A percentile compares a stretch with the other conserved stretches of the same genome.
Conservation (phyloP, 768 basidiomycete genomes). For the Naematelia encephala region DNA sequence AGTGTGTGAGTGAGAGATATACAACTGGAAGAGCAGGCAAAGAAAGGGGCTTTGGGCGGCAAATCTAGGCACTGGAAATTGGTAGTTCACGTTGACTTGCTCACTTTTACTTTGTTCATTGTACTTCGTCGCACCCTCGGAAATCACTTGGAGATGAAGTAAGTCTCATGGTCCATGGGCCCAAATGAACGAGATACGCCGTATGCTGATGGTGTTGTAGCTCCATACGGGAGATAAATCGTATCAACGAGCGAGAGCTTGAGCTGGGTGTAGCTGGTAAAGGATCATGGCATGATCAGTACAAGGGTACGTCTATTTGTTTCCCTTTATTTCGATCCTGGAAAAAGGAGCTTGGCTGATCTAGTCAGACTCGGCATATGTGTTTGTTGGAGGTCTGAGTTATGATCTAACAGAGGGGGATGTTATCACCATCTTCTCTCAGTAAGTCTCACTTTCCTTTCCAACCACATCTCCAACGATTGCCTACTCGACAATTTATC, state of each 20-base stretch:
- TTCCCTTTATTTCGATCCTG: neutral
- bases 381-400: conserved; percentile 85
- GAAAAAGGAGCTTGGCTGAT: too few relatives aligned
- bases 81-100: too few relatives aligned
- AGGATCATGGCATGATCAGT: conserved; percentile 87
- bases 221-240: conserved; percentile 86
- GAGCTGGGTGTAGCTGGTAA: conserved; percentile 65
- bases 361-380: conserved; percentile 81
- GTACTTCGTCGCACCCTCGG: too few relatives aligned
- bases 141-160: too few relatives aligned
- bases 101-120: too few relatives aligned
- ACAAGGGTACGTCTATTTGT: conserved; percentile 61
- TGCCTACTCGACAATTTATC: too few relatives aligned
- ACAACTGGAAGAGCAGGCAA: too few relatives aligned
- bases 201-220: conserved; percentile 54
- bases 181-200: too few relatives aligned
- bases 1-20: too few relatives aligned
- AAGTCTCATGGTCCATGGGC: too few relatives aligned
- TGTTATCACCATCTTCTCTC: conserved; percentile 94
- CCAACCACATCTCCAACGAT: neutral
- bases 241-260: conserved; percentile 87
- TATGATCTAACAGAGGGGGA: conserved; percentile 94
- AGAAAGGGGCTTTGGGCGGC: too few relatives aligned
- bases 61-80: too few relatives aligned
- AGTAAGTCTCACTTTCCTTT: conserved; percentile 59